A percentile compares a stretch with the other conserved stretches of the same genome.
phyloP scores from a whole-genome alignment of 441 rosid genomes.

The Aquilaria agallochum region DNA sequence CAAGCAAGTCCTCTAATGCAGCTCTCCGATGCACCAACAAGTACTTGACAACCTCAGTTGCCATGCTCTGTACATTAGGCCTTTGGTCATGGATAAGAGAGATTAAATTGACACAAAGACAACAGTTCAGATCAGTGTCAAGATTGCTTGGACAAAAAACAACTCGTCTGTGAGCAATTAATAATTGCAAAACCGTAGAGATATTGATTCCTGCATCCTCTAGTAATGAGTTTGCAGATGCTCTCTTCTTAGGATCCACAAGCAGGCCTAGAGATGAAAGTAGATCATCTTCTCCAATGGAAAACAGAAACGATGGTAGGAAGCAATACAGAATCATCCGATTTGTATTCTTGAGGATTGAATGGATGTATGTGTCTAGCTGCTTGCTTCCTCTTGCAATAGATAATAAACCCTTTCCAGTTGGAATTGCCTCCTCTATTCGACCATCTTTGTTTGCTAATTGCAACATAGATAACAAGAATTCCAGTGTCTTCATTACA shows the following conservation, averaged over 20 bases:
- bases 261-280: conserved; percentile 79
- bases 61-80: conserved; percentile 78
- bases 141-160: conserved; percentile 97
- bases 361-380: conserved; percentile 92
- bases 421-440: conserved; percentile 89
- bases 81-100: conserved; percentile 86
- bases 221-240: conserved; percentile 37
- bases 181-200: conserved; percentile 80
- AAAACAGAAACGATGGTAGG: conserved; percentile 85
- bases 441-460: conserved; percentile 98
- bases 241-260: conserved; percentile 67
- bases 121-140: conserved; percentile 94
- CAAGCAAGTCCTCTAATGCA: conserved; percentile 90
- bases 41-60: conserved; percentile 84
- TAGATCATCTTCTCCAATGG: conserved; percentile 88
- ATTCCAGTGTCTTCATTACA: conserved; percentile 88
- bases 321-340: conserved; percentile 94
- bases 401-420: conserved; percentile 91
- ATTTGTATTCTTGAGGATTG: conserved; percentile 91
- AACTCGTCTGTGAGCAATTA: conserved; percentile 89
- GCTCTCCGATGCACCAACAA: conserved; percentile 91
- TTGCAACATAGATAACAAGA: conserved; percentile 96
- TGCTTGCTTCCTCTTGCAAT: conserved; percentile 85
- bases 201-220: conserved; percentile 89
- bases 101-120: conserved; percentile 88